Evolutionary conservation across 176 grass and related monocot genomes (phyloP).

Genomic region (Leersia perrieri): DNA sequence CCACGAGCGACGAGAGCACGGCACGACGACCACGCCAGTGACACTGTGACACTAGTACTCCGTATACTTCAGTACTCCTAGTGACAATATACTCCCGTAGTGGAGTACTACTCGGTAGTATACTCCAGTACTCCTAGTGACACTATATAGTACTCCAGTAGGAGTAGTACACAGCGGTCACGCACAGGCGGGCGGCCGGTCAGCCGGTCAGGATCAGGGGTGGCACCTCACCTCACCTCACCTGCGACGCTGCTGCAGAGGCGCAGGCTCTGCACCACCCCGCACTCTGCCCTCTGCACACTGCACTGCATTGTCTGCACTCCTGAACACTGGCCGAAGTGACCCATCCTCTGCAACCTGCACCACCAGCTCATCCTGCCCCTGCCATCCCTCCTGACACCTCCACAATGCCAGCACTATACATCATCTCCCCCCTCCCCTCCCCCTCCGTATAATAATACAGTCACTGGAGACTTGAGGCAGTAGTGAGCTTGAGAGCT

Average conservation of each 20-base stretch:
- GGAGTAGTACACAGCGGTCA: no score
- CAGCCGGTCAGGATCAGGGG: constrained; percentile 1
- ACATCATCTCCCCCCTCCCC: background rate
- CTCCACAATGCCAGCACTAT: background rate
- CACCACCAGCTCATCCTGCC: constrained; percentile 26
- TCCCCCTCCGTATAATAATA: background rate
- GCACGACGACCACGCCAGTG: no score
- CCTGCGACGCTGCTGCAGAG: constrained; percentile 24
- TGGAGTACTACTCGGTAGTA: no score
- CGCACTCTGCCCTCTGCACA: no score
- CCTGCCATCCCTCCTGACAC: background rate
- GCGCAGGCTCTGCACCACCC: no score
- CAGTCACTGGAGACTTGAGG: background rate
- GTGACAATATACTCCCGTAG: no score
- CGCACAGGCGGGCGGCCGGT: background rate
- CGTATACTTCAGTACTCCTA: no score
- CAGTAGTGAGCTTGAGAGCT: background rate
- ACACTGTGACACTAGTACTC: no score
- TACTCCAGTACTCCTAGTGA: no score
- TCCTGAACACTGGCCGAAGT: constrained; percentile 64
- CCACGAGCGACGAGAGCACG: no score
- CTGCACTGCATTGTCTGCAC: constrained; percentile 19
- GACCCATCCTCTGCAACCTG: constrained; percentile 65
- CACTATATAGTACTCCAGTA: no score
- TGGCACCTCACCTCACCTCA: no score